Evolutionary conservation across 306 rosid genomes (phyloP).

Genomic region (Sechiopsis laciniata): DNA sequence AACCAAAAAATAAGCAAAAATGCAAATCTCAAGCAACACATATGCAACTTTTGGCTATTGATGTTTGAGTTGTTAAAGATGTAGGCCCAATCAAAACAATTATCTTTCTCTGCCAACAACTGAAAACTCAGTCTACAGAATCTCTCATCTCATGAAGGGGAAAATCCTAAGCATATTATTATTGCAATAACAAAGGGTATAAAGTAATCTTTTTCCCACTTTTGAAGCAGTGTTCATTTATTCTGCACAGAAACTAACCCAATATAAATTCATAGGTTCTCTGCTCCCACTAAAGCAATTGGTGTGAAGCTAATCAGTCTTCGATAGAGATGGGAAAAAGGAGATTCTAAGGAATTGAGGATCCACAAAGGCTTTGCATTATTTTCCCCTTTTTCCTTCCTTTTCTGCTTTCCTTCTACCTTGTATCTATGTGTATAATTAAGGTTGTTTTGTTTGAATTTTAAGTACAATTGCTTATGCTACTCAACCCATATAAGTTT

Average conservation of each 20-base stretch:
- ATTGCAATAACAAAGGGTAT: constrained; percentile 18
- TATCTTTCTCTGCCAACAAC: constrained; percentile 4
- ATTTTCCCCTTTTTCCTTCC: background rate
- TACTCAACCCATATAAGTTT: too few species aligned
- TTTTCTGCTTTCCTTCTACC: constrained; percentile 20
- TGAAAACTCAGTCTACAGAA: background rate
- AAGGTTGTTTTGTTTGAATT: constrained; percentile 4
- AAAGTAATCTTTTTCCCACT: constrained; percentile 9
- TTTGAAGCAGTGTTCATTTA: constrained; percentile 9
- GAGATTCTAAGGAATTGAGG: constrained; percentile 33
- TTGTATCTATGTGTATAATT: constrained; percentile 18
- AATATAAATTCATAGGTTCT: constrained; percentile 20
- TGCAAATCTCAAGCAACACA: constrained; percentile 12
- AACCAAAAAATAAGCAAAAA: constrained; percentile 10
- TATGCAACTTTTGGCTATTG: constrained; percentile 14
- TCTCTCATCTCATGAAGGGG: background rate
- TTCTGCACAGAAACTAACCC: constrained; percentile 12
- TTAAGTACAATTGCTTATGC: too few species aligned
- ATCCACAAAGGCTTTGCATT: constrained; percentile 20
- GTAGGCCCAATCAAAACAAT: constrained; percentile 19
- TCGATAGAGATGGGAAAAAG: constrained; percentile 23
- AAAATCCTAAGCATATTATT: constrained; percentile 5
- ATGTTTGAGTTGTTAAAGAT: constrained; percentile 15
- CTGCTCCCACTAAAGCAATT: constrained; percentile 22
- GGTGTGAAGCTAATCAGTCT: constrained; percentile 24